Base-by-base conservation (phyloP, 306 rosid species). In the Abrus precatorius region DNA sequence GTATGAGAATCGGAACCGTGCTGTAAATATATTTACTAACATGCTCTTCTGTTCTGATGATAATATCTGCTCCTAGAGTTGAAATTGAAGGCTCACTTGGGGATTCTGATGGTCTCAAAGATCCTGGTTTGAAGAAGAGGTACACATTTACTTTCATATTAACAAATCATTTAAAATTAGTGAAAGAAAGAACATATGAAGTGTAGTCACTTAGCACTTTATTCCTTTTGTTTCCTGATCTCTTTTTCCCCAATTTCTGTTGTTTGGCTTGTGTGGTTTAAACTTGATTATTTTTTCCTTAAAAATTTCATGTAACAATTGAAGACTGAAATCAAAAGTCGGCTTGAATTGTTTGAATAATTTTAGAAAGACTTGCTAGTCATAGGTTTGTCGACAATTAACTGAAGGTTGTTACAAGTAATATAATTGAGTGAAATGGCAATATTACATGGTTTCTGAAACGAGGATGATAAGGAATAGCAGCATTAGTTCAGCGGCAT, bases 51-150 rank as follows among this genome's bases (percentile, higher is more conserved):
- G 72, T 14, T 77, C 41, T 71, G 72, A 50, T 85, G 56, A 56
- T 70, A 44, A 74, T 76, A 41, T 84, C 74, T 84, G 61, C 43
- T 84, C 48, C 67, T 76, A 93, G 98, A 38, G 86, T 81, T 86
- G 97, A 93, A 82, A 72, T 87, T 77, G 97, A 93, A 86, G 97
- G 89, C 47, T 86, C 93, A 4, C 85, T 90, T 74, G 92, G 89
- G 77, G 94, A 91, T 89, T 86, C 90, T 32, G 97, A 91, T 66
- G 90, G 87, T 7, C 80, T 49, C 45, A 87, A 83, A 75, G 97
- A 91, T 76, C 78, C 95, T 66, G 92, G 96, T 78, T 85, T 91
- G 2, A 95, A 90, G 82, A 95, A 95, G 91, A 90, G 99, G 98
- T 95, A 76, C 45, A 4, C 10, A 50, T n/a, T 74, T 68, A 59